phyloP scores from a whole-genome alignment of 306 rosid genomes.

The Acacia confusa region DNA sequence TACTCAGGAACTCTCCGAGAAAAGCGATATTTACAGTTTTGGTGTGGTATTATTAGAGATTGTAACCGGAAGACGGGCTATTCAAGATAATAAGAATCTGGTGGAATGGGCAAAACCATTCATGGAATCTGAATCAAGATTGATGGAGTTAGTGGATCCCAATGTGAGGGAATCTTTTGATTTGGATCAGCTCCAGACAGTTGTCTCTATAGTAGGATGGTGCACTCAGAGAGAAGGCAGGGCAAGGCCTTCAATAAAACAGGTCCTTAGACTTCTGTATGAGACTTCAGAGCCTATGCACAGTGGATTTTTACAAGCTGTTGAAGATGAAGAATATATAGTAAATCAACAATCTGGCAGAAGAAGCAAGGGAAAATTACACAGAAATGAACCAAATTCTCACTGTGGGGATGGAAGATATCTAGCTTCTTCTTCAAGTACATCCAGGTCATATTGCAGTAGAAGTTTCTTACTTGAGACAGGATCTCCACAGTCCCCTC shows the following conservation, averaged over 20 bases:
- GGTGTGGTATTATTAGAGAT: slow-evolving; percentile 89
- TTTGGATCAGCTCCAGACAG: slow-evolving; percentile 81
- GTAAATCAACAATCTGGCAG: slow-evolving; percentile 66
- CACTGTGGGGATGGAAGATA: slow-evolving; percentile 85
- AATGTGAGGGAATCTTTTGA: slow-evolving; percentile 65
- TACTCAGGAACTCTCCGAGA: slow-evolving; percentile 93
- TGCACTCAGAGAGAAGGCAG: slow-evolving; percentile 93
- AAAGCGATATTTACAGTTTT: slow-evolving; percentile 92
- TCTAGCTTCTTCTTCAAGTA: slow-evolving; percentile 96
- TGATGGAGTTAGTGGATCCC: slow-evolving; percentile 79
- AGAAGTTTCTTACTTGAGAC: slow-evolving; percentile 89
- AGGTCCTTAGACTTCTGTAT: slow-evolving; percentile 85
- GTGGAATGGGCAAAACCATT: slow-evolving; percentile 85
- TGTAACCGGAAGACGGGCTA: slow-evolving; percentile 81
- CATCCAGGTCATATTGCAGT: slow-evolving; percentile 91
- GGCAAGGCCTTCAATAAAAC: slow-evolving; percentile 86
- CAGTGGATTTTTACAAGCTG: slow-evolving; percentile 63
- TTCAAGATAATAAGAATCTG: slow-evolving; percentile 76
- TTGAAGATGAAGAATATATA: slow-evolving; percentile 63
- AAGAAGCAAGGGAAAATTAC: slow-evolving; percentile 74
- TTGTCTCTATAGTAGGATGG: slow-evolving; percentile 76
- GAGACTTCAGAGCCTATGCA: slow-evolving; percentile 94
- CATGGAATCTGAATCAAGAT: slow-evolving; percentile 62
- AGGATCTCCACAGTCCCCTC: slow-evolving; percentile 85
- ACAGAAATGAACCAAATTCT: slow-evolving; percentile 52